A percentile compares a stretch with the other conserved stretches of the same genome.
Conservation (phyloP, 352 stramenopile genomes). For the Globisporangium megalacanthum region DNA sequence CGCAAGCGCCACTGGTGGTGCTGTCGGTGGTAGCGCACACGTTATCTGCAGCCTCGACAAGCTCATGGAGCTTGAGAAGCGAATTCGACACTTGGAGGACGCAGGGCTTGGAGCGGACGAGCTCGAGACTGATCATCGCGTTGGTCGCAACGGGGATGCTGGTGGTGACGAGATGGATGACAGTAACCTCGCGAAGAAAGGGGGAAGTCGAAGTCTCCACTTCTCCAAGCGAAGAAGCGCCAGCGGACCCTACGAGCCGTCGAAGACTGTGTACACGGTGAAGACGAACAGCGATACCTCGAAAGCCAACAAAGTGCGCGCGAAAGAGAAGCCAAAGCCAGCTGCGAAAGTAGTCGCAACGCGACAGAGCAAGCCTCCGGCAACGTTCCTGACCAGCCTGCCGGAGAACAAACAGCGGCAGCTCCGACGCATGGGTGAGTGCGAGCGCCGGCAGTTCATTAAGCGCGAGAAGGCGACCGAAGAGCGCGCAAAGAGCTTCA, state of each 20-base stretch:
- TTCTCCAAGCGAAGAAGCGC: slow-evolving; percentile 48
- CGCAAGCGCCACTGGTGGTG: slow-evolving; percentile 5
- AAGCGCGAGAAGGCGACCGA: slow-evolving; percentile 52
- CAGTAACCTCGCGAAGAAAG: slow-evolving; percentile 17
- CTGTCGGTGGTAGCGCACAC: slow-evolving; percentile 20
- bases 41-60: slow-evolving; percentile 81
- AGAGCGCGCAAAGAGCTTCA: slow-evolving; percentile 25
- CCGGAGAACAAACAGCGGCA: slow-evolving; percentile 58
- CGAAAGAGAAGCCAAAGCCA: slow-evolving; percentile 22
- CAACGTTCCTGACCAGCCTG: slow-evolving; percentile 53
- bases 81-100: slow-evolving; percentile 81
- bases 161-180: slow-evolving; percentile 20
- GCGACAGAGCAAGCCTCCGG: slow-evolving; percentile 12
- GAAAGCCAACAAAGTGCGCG: slow-evolving; percentile 25
- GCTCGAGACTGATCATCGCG: slow-evolving; percentile 24
- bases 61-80: slow-evolving; percentile 87
- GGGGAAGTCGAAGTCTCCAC: slow-evolving; percentile 25
- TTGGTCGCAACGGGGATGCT: slow-evolving; percentile 7
- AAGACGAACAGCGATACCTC: slow-evolving; percentile 19
- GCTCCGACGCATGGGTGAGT: slow-evolving; percentile 57
- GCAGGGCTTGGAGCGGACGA: slow-evolving; percentile 40
- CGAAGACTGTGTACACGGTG: slow-evolving; percentile 51
- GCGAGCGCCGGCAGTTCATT: slow-evolving; percentile 47
- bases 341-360: slow-evolving; percentile 7
- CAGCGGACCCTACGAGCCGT: slow-evolving; percentile 34